These are phyloP conservation scores for Ramaria sp. DNA, from an alignment of 768 basidiomycete genomes.

Conservation along the genomic window DNA sequence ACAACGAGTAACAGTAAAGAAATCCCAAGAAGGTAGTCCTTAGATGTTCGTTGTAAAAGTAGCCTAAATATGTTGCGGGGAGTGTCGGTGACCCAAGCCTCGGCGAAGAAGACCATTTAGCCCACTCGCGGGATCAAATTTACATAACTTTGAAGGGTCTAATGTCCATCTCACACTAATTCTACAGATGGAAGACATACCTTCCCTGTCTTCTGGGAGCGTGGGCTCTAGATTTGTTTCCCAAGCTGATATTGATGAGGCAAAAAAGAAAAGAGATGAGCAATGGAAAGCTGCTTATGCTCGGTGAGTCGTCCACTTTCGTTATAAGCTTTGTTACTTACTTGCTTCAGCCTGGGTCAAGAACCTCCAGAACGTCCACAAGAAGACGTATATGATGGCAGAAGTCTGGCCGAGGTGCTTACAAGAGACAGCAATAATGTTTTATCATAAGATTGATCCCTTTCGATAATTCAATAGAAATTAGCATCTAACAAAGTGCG, in stretches of 20 bases:
- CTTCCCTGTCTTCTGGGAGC: constrained; percentile 57
- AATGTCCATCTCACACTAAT: not conserved
- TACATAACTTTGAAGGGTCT: not conserved
- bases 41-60: constrained; percentile 15
- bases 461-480: constrained; percentile 66
- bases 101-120: not conserved
- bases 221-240: constrained; percentile 83
- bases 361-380: constrained; percentile 68
- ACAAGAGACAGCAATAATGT: constrained; percentile 16
- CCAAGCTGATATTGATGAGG: constrained; percentile 64
- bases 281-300: constrained; percentile 90
- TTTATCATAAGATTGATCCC: constrained; percentile 12
- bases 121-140: not conserved
- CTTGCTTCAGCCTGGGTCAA: constrained; percentile 54
- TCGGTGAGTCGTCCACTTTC: constrained; percentile 30
- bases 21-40: constrained; percentile 48
- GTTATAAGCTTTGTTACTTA: not conserved
- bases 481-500: constrained; percentile 77
- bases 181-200: constrained; percentile 53
- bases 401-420: constrained; percentile 78
- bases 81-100: not conserved
- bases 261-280: constrained; percentile 61
- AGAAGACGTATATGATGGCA: constrained; percentile 72
- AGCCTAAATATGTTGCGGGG: not conserved
- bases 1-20: constrained; percentile 64